phyloP scores from a whole-genome alignment of 2,329 filamentous ascomycete genomes.

The Cercospora janseana region DNA sequence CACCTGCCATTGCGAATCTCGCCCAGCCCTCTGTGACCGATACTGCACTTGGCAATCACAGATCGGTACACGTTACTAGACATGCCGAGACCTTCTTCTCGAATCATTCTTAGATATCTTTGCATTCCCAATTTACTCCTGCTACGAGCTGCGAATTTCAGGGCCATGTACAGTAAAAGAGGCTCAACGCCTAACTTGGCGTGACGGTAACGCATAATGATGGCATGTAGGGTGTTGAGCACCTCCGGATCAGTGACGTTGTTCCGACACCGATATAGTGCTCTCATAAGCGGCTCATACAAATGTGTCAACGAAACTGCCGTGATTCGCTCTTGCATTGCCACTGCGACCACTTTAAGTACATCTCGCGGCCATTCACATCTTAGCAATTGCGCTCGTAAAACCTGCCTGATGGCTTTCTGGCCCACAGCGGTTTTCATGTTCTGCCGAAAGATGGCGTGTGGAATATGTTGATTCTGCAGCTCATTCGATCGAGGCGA shows the following conservation, averaged over 20 bases:
- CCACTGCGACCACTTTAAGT: conserved; percentile 34
- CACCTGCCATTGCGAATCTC: conserved; percentile 42
- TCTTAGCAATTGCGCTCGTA: conserved; percentile 34
- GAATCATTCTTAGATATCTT: conserved; percentile 31
- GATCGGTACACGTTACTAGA: conserved; percentile 34
- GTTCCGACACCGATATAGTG: conserved; percentile 37
- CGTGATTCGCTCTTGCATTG: conserved; percentile 27
- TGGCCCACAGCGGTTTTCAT: conserved; percentile 23
- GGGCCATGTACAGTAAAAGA: conserved; percentile 29
- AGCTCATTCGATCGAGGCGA: background rate
- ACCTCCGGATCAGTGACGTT: conserved; percentile 34
- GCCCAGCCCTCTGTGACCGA: conserved; percentile 37
- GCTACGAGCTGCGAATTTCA: conserved; percentile 39
- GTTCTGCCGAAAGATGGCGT: conserved; percentile 28
- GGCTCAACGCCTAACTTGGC: conserved; percentile 27
- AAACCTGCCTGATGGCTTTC: conserved; percentile 27
- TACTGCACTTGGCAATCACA: conserved; percentile 41
- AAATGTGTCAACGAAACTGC: conserved; percentile 28
- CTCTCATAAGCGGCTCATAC: conserved; percentile 33
- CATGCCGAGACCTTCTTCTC: conserved; percentile 25
- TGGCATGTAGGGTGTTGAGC: conserved; percentile 29
- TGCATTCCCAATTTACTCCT: conserved; percentile 36
- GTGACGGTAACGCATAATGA: conserved; percentile 31
- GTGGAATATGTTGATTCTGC: conserved; percentile 22
- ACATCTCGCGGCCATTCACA: conserved; percentile 34